phyloP scores from a whole-genome alignment of 306 rosid genomes.

The Acacia melanoxylon region DNA sequence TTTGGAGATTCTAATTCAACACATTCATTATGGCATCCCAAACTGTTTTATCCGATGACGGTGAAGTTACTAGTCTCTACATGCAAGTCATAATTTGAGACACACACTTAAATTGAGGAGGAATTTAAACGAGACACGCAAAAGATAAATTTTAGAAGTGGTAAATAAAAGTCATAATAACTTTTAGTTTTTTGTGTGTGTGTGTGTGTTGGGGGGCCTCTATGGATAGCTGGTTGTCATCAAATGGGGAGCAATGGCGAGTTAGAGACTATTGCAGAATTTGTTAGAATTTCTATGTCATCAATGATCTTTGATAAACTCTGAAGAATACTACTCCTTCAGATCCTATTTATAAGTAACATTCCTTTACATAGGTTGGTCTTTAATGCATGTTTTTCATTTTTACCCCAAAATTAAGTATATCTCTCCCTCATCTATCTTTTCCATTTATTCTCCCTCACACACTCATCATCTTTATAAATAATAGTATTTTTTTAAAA shows the following conservation, averaged over 20 bases:
- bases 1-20: conserved; percentile 42
- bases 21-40: conserved; percentile 69
- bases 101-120: not conserved
- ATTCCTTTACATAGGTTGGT: too few species aligned
- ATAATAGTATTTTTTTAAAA: too few species aligned
- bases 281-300: not conserved
- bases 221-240: not conserved
- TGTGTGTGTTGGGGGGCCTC: too few species aligned
- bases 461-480: too few species aligned
- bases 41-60: conserved; percentile 62
- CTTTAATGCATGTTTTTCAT: too few species aligned
- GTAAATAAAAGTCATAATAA: conserved; percentile 1
- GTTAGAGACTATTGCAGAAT: not conserved
- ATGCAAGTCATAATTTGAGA: conserved; percentile 19
- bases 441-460: too few species aligned
- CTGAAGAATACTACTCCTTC: not conserved
- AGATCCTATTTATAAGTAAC: too few species aligned
- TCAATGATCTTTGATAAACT: not conserved
- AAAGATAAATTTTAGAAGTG: not conserved
- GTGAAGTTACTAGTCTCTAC: conserved; percentile 68
- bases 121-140: not conserved
- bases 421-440: too few species aligned
- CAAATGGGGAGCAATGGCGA: not conserved
- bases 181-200: too few species aligned
- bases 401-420: too few species aligned